Conservation (phyloP, 1,139 yeast species). For the Williopsis jadinii region DNA sequence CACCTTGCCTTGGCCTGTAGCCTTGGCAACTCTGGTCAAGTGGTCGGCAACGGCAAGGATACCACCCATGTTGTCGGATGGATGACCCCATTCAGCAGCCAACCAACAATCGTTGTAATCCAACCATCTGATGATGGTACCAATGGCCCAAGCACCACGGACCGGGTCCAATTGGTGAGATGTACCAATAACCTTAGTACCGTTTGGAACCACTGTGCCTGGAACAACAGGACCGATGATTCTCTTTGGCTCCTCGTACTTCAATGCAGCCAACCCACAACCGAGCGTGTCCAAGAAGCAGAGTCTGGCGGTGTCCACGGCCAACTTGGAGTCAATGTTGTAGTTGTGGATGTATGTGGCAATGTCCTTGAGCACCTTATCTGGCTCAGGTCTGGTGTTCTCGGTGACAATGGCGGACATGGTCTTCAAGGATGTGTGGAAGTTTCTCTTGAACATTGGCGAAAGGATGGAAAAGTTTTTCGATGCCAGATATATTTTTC, state of each 20-base stretch:
- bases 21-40: constrained; percentile 40
- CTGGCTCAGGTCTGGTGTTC: constrained; percentile 42
- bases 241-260: constrained; percentile 41
- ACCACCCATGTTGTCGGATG: constrained; percentile 53
- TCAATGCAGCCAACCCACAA: constrained; percentile 54
- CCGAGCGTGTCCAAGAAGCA: constrained; percentile 52
- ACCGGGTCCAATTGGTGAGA: constrained; percentile 44
- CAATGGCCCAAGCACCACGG: constrained; percentile 50
- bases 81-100: constrained; percentile 65
- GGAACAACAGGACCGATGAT: constrained; percentile 50
- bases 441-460: constrained; percentile 6
- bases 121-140: constrained; percentile 51
- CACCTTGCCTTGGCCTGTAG: constrained; percentile 30
- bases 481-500: too few species aligned
- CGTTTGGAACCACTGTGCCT: constrained; percentile 47
- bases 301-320: constrained; percentile 45
- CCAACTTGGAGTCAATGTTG: constrained; percentile 38
- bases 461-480: too few species aligned
- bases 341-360: constrained; percentile 44
- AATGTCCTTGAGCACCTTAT: constrained; percentile 40
- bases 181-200: constrained; percentile 49
- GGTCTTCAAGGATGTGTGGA: constrained; percentile 5
- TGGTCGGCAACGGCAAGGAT: constrained; percentile 53
- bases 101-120: constrained; percentile 59
- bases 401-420: constrained; percentile 29